Conservation (phyloP, 352 stramenopile genomes). For the Phytophthora pisi region DNA sequence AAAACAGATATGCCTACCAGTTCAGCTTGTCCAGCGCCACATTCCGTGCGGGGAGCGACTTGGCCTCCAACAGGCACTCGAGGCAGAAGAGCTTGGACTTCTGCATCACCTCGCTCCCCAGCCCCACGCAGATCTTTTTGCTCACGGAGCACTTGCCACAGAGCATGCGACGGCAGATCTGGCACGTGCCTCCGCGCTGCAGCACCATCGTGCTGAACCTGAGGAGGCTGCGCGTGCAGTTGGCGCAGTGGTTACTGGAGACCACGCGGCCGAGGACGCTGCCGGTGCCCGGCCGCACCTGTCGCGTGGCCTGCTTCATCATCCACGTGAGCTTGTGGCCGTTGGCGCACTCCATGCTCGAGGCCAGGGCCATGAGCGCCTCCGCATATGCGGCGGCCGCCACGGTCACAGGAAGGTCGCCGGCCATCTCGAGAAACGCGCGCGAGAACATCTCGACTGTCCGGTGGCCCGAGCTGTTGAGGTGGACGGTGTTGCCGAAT, state of each 20-base stretch:
- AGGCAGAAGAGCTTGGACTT: constrained; percentile 49
- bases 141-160: constrained; percentile 45
- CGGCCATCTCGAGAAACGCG: constrained; percentile 40
- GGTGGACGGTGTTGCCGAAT: constrained; percentile 31
- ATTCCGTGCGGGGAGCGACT: constrained; percentile 35
- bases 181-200: constrained; percentile 35
- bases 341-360: constrained; percentile 48
- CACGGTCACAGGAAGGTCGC: constrained; percentile 34
- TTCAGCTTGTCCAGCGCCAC: constrained; percentile 34
- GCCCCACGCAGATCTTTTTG: constrained; percentile 45
- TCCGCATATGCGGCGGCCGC: constrained; percentile 29
- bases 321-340: constrained; percentile 48
- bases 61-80: constrained; percentile 49
- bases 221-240: constrained; percentile 39
- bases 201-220: constrained; percentile 40
- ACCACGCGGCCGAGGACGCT: constrained; percentile 26
- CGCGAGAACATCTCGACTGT: constrained; percentile 46
- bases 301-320: constrained; percentile 37
- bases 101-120: constrained; percentile 34
- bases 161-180: constrained; percentile 43
- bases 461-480: constrained; percentile 11
- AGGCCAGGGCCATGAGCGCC: constrained; percentile 36
- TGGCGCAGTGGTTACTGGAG: constrained; percentile 34
- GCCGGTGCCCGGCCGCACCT: constrained; percentile 14
- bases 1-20: constrained; percentile 21